Base-by-base conservation (phyloP, 106 monocot species). In the Dioscorea zingiberensis region DNA sequence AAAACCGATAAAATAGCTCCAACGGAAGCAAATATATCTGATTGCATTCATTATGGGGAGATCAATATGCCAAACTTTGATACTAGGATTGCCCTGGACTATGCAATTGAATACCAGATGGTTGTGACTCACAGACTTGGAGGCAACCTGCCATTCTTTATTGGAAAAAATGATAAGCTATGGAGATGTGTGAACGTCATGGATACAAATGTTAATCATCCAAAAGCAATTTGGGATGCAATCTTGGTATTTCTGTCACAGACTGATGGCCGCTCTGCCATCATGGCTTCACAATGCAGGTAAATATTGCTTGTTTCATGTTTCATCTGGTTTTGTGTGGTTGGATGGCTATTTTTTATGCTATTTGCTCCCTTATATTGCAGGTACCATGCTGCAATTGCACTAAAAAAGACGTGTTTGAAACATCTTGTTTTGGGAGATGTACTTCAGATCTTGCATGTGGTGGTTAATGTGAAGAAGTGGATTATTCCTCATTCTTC, bases 381-480 rank as follows among this genome's bases (percentile, higher is more conserved):
- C 68, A 92, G 92, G 77, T 92, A 92, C 55, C 73, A 85, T 59
- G 92, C 87, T 44, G 87, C 92, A 51, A 57, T 63, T 21, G 59
- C 82, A 4, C 66, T 92, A 23, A 92, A 55, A 75, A 65, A 74
- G 30, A 47, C 53, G 4, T 87, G 87, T 61, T 62, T 92, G 47
- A 80, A 84, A 21, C n/a, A 76, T 28, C 71, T 68, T 70, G 62
- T 58, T 27, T 60, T 92, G 59, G 92, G 87, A 45, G 65, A 73
- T n/a, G 38, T 81, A 27, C 79, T 92, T 27, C 84, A 92, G 71
- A 74, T 92, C 48, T 70, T 92, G 76, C 61, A 87, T 62, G 29
- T 51, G 8, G 48, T 73, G 25, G 67, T 80, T 25, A 61, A 49
- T 13, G 66, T 64, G 14, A 87, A 79, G 49, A 92, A 82, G 38